Conservation (phyloP, 768 basidiomycete species). For the Xanthoconium stramineum region DNA sequence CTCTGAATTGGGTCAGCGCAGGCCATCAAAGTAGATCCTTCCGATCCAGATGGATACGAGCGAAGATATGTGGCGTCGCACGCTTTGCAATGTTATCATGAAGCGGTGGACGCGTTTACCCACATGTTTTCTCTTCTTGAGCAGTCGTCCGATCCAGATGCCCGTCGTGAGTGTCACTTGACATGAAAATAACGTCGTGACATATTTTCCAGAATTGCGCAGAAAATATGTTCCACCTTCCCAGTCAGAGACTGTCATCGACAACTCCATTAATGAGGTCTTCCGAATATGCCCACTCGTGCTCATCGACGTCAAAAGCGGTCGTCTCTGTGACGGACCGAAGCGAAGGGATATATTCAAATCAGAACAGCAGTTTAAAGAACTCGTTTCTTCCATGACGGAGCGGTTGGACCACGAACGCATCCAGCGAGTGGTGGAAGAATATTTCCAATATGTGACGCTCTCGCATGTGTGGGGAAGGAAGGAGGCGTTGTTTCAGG, state of each 20-base stretch:
- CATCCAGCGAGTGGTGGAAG: background rate
- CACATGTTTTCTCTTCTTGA: background rate
- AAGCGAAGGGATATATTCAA: background rate
- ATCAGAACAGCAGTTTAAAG: background rate
- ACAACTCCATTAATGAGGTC: background rate
- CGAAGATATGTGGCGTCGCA: slow-evolving; percentile 1
- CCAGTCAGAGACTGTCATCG: background rate
- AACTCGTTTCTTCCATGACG: slow-evolving; percentile 8
- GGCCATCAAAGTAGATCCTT: slow-evolving; percentile 2
- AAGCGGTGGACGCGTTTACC: background rate
- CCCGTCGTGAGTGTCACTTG: background rate
- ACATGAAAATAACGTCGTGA: accelerated
- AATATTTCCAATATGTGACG: slow-evolving; percentile 12
- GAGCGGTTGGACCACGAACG: no score
- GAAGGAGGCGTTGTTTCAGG: slow-evolving; percentile 7
- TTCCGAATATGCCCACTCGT: background rate
- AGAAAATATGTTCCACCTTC: background rate
- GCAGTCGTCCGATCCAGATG: background rate
- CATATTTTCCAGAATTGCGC: background rate
- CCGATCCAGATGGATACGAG: background rate
- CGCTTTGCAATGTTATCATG: background rate
- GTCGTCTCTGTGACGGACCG: background rate
- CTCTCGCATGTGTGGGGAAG: slow-evolving; percentile 15
- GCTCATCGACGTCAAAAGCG: background rate
- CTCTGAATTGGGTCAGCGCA: background rate